These are phyloP conservation scores for Rubroshorea leprosula DNA, from an alignment of 345 rosid genomes.

Conservation along the genomic window DNA sequence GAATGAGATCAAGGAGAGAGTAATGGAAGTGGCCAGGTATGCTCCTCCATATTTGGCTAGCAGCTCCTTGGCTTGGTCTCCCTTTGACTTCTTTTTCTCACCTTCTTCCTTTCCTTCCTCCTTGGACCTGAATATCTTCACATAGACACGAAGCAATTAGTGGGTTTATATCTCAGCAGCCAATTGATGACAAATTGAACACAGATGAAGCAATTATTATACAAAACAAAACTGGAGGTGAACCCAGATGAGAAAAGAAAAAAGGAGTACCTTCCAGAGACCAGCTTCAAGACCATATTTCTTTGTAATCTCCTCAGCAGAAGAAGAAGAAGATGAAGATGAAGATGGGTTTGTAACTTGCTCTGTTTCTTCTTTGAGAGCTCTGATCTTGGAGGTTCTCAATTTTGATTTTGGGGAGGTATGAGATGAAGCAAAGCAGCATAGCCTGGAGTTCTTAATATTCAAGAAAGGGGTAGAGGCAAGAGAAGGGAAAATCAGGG, in stretches of 20 bases:
- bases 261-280: slow-evolving; percentile 64
- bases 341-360: no score
- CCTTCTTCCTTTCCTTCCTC: neutral
- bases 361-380: slow-evolving; percentile 49
- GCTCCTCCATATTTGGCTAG: slow-evolving; percentile 26
- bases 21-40: slow-evolving; percentile 82
- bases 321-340: no score
- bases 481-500: slow-evolving; percentile 25
- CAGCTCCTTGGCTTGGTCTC: no score
- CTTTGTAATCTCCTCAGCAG: slow-evolving; percentile 67
- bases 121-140: neutral
- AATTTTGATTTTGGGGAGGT: slow-evolving; percentile 20
- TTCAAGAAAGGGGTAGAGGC: slow-evolving; percentile 21
- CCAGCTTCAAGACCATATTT: slow-evolving; percentile 93
- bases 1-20: slow-evolving; percentile 82
- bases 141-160: no score
- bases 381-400: slow-evolving; percentile 42
- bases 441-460: slow-evolving; percentile 19
- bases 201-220: no score
- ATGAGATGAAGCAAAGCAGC: slow-evolving; percentile 20
- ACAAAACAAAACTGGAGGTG: no score
- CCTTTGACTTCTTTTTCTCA: neutral
- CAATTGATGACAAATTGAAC: no score
- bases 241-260: no score
- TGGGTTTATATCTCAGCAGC: no score